Evolutionary conservation across 2,329 filamentous ascomycete species (phyloP), one percentile per base, ranked within the genome.

Genomic region (Colletotrichum siamense): DNA sequence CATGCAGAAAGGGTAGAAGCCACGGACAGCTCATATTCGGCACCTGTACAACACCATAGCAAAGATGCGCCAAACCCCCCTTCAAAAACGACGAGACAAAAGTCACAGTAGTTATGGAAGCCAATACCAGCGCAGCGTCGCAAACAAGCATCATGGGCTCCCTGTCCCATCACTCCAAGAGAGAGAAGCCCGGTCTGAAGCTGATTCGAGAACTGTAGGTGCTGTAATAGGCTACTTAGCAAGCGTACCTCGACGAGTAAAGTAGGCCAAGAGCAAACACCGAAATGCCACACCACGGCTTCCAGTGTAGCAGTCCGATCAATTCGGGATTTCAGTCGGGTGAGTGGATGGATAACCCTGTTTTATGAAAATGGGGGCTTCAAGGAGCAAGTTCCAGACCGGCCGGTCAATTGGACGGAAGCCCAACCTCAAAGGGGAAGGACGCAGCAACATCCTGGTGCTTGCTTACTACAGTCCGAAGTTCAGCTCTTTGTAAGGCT

Each of bases 181-280:
- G 44, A 49, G 10, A 49, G 18, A 49, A n/a, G 1, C 44, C 44
- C 18, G 2, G 44, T 49, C n/a, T 22, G 1, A 49, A 1, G 44
- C 18, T 22, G 44, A 13, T 49, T 49, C 44, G 6, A 49, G 6
- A 22, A 13, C 44, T 44, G 44, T 7, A 22, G 44, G 44, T 49
- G 9, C 0, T 49, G 44, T 3, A 1, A 12, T 4, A n/a, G n/a
- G 44, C 44, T 49, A 13, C 44, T 22, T 13, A 22, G n/a, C 44
- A 49, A 22, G n/a, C 0, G 6, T 49, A 0, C 1, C 1, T 49
- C n/a, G 44, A 49, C 1, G 2, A 49, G 44, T 49, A 4, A 0
- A n/a, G 44, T 49, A 5, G 10, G 44, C 44, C 1, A 49, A 22
- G 18, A 22, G 44, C 44, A 49, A 22, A 49, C 18, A 6, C 44